Conservation (phyloP, 1,284 basidiomycete species). For the Pseudozyma tsukubaensis region DNA sequence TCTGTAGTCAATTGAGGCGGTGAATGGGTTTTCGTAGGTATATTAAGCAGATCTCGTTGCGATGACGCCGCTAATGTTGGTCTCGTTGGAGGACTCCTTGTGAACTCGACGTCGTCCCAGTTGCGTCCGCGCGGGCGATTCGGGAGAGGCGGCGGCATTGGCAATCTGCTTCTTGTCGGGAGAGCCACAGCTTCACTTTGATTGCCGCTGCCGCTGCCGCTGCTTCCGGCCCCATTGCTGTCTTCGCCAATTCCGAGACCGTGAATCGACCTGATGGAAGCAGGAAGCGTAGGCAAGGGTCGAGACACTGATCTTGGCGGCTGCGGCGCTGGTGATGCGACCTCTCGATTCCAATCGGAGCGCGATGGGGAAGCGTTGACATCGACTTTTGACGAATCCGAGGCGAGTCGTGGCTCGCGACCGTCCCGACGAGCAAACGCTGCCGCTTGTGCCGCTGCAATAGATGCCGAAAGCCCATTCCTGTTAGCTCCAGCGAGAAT, state of each 20-base stretch:
- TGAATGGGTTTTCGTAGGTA: neutral
- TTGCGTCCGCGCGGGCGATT: conserved; percentile 17
- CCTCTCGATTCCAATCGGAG: neutral
- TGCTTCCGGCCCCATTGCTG: neutral
- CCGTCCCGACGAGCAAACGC: conserved; percentile 26
- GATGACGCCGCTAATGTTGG: neutral
- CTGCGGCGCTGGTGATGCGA: neutral
- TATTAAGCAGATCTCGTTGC: neutral
- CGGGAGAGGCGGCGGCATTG: conserved; percentile 34
- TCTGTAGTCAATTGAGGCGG: neutral
- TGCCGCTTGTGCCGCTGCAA: conserved; percentile 50
- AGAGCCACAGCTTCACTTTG: neutral
- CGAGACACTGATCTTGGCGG: neutral
- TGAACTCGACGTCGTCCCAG: conserved; percentile 6
- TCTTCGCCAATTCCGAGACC: conserved; percentile 22
- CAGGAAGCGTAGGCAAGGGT: conserved; percentile 19
- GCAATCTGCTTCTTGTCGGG: conserved; percentile 6
- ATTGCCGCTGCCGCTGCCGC: neutral
- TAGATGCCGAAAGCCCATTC: conserved; percentile 34
- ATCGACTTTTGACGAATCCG: conserved; percentile 15
- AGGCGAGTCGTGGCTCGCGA: conserved; percentile 1
- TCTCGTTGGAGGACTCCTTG: neutral
- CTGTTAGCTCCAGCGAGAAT: conserved; percentile 24
- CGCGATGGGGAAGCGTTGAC: neutral
- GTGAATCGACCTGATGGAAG: conserved; percentile 10